Conservation (phyloP, 495 filamentous ascomycete genomes). For the Trichoderma erinaceum region DNA sequence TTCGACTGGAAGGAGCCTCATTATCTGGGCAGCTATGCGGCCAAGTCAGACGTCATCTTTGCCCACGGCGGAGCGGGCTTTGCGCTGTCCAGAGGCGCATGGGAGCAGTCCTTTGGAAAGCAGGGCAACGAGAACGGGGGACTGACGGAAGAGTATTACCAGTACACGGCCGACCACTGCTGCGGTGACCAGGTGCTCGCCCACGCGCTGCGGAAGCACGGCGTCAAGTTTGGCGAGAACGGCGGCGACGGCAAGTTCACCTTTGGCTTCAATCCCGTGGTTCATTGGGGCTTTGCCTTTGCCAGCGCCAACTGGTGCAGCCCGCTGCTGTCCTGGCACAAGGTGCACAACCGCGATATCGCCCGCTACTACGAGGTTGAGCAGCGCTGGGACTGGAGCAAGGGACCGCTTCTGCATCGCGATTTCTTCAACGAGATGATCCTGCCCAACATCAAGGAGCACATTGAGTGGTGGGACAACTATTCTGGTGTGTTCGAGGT, state of each 20-base stretch:
- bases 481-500: conserved; percentile 2
- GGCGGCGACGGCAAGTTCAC: conserved; percentile 11
- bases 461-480: conserved; percentile 10
- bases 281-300: conserved; percentile 1
- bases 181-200: conserved; percentile 7
- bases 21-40: conserved; percentile 6
- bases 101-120: conserved; percentile 10
- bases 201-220: conserved; percentile 8
- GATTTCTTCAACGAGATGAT: conserved; percentile 10
- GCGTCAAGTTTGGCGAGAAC: conserved; percentile 12
- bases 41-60: conserved; percentile 8
- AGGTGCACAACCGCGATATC: conserved; percentile 7
- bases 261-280: neutral
- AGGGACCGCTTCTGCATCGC: conserved; percentile 4
- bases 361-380: neutral
- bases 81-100: neutral
- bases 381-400: conserved; percentile 8
- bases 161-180: conserved; percentile 13
- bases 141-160: neutral
- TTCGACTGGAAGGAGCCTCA: conserved; percentile 7
- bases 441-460: conserved; percentile 6
- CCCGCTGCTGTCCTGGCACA: conserved; percentile 4
- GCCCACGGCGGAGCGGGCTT: conserved; percentile 6
- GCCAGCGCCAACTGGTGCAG: conserved; percentile 10
- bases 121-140: neutral